Base-by-base conservation (phyloP, 2,329 filamentous ascomycete species). In the Fusarium sp. region DNA sequence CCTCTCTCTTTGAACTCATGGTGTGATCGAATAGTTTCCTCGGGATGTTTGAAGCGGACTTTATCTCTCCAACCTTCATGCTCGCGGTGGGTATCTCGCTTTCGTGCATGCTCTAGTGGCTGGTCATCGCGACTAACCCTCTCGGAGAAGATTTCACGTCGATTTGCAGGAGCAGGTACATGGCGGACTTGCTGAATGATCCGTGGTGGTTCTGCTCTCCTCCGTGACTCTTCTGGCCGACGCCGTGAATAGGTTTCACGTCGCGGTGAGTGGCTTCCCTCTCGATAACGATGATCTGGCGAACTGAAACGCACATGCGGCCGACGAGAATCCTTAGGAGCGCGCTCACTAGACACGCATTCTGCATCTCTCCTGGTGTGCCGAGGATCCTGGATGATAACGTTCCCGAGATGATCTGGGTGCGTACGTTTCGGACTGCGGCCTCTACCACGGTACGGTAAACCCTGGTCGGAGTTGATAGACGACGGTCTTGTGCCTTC, bases 111-210 rank as follows among this genome's bases (percentile, higher is more conserved):
- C 33, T 74, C 67, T 14, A 75, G 48, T 6, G 64, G 64, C 22
- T 56, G 60, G 20, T 71, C 63, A 9, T 45, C 22, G 11, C 26
- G 68, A 13, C 42, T 43, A 6, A 58, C 20, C 26, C 56, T 56
- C 36, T 66, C 48, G 9, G 44, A 55, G 31, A 67, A 49, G 15
- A 71, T 45, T 42, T 72, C 65, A 33, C 59, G 71, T 48, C 68
- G 67, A 20, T 58, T 49, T 50, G 64, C 44, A n/a, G 55, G 64
- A 7, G 57, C 52, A 38, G 64, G 55, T 14, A 74, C 67, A 22
- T 62, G 63, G 3, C 72, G 72, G 31, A 69, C 53, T 40, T 45
- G 45, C 49, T 74, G 70, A 11, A 73, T 48, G 51, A 74, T 69
- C 7, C 66, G 71, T 31, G 71, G 71, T 26, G 55, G 44, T 7